These are phyloP conservation scores for Moringa oleifera DNA, from an alignment of 345 rosid species.

Conservation along the genomic window DNA sequence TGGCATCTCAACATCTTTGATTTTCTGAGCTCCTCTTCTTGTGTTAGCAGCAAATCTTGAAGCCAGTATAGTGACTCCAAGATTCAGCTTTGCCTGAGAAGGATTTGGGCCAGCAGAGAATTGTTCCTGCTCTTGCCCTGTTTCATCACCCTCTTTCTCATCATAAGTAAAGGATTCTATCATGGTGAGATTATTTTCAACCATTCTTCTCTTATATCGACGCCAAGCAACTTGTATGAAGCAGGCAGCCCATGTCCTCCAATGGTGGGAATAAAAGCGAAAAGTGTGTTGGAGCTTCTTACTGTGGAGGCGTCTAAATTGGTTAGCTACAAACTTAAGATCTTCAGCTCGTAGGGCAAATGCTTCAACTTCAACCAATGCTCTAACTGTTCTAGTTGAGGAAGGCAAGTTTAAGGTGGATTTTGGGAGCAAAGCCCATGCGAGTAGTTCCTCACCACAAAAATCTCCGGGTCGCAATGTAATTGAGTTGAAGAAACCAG, in stretches of 20 bases:
- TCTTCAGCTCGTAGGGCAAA: conserved; percentile 88
- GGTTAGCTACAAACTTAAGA: conserved; percentile 87
- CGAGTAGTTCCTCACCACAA: conserved; percentile 88
- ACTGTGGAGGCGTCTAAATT: conserved; percentile 87
- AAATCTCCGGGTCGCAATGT: conserved; percentile 85
- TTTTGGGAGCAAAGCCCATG: conserved; percentile 94
- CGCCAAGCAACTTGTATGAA: conserved; percentile 95
- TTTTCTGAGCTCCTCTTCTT: conserved; percentile 54
- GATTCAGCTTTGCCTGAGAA: conserved; percentile 31
- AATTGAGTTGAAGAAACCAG: conserved; percentile 90
- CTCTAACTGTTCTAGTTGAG: conserved; percentile 88
- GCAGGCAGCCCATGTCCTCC: conserved; percentile 98
- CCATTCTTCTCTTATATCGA: conserved; percentile 56
- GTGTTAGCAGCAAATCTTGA: conserved; percentile 75
- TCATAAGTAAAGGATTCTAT: conserved; percentile 37
- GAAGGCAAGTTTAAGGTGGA: conserved; percentile 67
- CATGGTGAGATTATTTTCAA: conserved; percentile 38
- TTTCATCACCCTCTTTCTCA: conserved; percentile 17
- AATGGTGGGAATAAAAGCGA: conserved; percentile 83
- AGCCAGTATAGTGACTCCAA: conserved; percentile 54
- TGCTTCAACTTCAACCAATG: conserved; percentile 88
- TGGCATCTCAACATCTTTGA: conserved; percentile 41
- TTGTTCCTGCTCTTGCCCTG: conserved; percentile 11
- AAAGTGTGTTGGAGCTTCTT: conserved; percentile 93
- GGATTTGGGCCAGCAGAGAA: conserved; percentile 15